These are phyloP conservation scores for Aspergillus quadricinctus DNA, from an alignment of 2,329 filamentous ascomycete genomes.

Conservation along the genomic window DNA sequence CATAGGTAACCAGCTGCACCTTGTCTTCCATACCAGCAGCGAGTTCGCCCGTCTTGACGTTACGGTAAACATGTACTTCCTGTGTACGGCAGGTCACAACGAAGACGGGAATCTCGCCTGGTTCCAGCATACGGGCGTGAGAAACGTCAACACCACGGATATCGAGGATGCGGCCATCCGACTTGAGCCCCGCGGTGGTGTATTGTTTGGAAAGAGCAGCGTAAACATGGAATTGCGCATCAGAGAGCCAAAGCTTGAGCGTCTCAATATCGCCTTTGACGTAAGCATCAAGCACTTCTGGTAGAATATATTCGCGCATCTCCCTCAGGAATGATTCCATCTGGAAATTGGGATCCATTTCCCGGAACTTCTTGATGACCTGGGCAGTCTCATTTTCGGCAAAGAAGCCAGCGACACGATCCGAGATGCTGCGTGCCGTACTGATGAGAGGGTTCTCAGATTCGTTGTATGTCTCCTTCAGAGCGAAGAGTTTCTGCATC, in stretches of 20 bases:
- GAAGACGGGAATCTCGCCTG: slow-evolving; percentile 70
- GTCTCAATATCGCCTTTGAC: slow-evolving; percentile 93
- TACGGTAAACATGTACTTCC: slow-evolving; percentile 95
- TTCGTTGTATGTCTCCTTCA: slow-evolving; percentile 87
- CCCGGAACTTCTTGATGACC: slow-evolving; percentile 96
- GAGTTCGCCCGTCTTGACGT: slow-evolving; percentile 81
- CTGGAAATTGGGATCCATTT: slow-evolving; percentile 93
- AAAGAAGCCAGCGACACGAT: slow-evolving; percentile 90
- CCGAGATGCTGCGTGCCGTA: slow-evolving; percentile 89
- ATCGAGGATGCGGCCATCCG: slow-evolving; percentile 90
- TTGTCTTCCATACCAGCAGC: slow-evolving; percentile 98
- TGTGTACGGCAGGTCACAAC: slow-evolving; percentile 96
- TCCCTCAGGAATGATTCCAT: slow-evolving; percentile 92
- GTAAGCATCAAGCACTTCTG: slow-evolving; percentile 95
- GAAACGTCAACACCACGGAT: slow-evolving; percentile 83
- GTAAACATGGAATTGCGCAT: slow-evolving; percentile 94
- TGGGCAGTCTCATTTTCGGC: slow-evolving; percentile 96
- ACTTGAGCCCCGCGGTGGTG: slow-evolving; percentile 85
- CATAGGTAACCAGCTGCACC: slow-evolving; percentile 96
- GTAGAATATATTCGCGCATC: slow-evolving; percentile 95
- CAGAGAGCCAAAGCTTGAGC: slow-evolving; percentile 90
- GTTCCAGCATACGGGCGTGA: slow-evolving; percentile 45
- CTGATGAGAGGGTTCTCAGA: slow-evolving; percentile 94
- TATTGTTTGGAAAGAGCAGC: slow-evolving; percentile 97
- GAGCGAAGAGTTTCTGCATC: slow-evolving; percentile 80